Base-by-base conservation (phyloP, 495 filamentous ascomycete species). In the Talaromyces nanjingensis region DNA sequence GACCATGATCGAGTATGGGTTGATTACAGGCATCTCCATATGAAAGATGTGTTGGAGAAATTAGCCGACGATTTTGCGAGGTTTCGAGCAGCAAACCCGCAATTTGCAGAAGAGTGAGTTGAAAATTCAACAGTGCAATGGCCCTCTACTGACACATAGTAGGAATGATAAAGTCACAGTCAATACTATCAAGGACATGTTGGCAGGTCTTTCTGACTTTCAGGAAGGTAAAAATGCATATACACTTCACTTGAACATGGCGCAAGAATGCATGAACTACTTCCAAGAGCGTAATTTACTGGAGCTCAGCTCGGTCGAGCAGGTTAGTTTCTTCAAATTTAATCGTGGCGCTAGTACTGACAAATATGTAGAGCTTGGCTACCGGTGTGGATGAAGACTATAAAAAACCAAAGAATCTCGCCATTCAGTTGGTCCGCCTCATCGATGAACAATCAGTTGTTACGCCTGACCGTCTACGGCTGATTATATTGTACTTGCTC, bases 21-120 rank as follows among this genome's bases (percentile, higher is more conserved):
- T 16, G 88, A 91, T 61, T 96, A 96, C 66, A 83, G 96, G 56
- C 94, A 98, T 74, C 81, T 87, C 63, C 94, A 98, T 71, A 98
- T 98, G 96, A 96, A 94, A 72, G 94, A 98, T 72, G 93, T 96
- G 9, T 91, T 98, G 66, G 92, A 91, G 65, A 96, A 91, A 74
- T 77, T 98, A 62, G 94, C 93, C 79, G 82, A 86, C 42, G 96
- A 98, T 69, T 98, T 98, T 66, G 84, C 92, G 64, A 91, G 86
- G 64, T 98, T 98, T 75, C 81, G 96, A 71, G 86, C 86, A 14
- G 88, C 93, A 22, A 96, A 98, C 67, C 91, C 96, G n/a, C 91
- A 98, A 68, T 97, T 97, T 68, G 89, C 91, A 5, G 86, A 92
- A 65, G 79, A 85, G 74, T 86, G 69, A 69, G 81, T 67, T 4